These are phyloP conservation scores for Hymenoscyphus scutula DNA, from an alignment of 2,329 filamentous ascomycete species.

Conservation along the genomic window DNA sequence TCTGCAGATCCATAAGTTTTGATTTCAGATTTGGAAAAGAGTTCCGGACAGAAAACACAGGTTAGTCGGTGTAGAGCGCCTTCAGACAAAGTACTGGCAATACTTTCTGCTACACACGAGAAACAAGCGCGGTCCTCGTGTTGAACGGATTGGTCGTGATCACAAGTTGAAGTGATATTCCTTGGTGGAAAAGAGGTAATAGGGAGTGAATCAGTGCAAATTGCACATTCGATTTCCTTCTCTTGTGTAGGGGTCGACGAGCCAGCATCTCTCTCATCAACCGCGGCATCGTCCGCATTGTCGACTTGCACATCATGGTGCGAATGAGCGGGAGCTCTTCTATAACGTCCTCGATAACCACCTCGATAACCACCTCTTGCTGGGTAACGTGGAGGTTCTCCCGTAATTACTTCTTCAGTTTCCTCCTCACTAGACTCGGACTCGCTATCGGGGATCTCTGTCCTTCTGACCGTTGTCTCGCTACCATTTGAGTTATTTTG, in stretches of 20 bases:
- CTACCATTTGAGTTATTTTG: not conserved
- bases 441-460: not conserved
- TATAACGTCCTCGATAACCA: too few relatives aligned
- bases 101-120: conserved; percentile 14
- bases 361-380: too few relatives aligned
- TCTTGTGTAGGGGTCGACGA: not conserved
- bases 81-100: conserved; percentile 10
- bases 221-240: conserved; percentile 15
- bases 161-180: conserved; percentile 18
- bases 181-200: conserved; percentile 14
- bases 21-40: conserved; percentile 15
- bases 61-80: conserved; percentile 14
- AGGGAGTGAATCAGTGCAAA: conserved; percentile 12
- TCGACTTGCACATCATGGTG: too few relatives aligned
- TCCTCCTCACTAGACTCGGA: not conserved
- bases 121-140: conserved; percentile 13
- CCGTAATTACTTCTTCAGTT: not conserved
- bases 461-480: not conserved
- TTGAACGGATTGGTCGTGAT: too few relatives aligned
- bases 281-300: not conserved
- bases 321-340: too few relatives aligned
- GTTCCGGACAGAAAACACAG: conserved; percentile 20
- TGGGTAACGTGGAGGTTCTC: not conserved
- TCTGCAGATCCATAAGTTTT: conserved; percentile 17
- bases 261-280: not conserved